Conservation (phyloP, 192 early-diverging fungal genomes). For the Kickxella alabastrina region DNA sequence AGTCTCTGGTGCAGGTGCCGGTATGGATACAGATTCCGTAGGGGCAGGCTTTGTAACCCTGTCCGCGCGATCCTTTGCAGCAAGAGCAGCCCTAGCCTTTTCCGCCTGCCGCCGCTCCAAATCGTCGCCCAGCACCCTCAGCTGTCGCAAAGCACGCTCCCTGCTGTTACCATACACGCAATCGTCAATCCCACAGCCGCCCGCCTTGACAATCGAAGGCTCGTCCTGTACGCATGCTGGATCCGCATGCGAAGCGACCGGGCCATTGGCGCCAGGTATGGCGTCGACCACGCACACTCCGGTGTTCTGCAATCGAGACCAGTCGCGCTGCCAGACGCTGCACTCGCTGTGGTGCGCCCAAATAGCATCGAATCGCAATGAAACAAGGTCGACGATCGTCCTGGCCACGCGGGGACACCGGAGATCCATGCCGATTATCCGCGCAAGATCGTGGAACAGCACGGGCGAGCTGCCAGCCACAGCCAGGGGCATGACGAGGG, state of each 20-base stretch:
- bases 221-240: neutral
- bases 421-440: constrained; percentile 10
- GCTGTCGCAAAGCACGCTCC: constrained; percentile 3
- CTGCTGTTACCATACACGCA: neutral
- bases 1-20: neutral
- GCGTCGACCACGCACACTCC: neutral
- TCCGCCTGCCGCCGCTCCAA: constrained; percentile 6
- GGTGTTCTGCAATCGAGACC: constrained; percentile 22
- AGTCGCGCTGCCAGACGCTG: constrained; percentile 29
- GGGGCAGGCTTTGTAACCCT: neutral
- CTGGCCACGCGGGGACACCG: constrained; percentile 9
- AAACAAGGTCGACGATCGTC: constrained; percentile 11
- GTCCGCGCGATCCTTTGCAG: neutral
- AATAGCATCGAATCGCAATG: constrained; percentile 28
- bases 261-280: no score
- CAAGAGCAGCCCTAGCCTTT: neutral
- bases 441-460: constrained; percentile 27
- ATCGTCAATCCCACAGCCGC: neutral
- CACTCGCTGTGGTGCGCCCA: constrained; percentile 33
- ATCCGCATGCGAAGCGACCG: no score
- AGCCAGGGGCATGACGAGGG: constrained; percentile 31
- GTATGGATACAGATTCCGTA: neutral
- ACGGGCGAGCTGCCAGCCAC: constrained; percentile 24
- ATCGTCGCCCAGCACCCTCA: constrained; percentile 5
- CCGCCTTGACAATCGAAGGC: neutral